phyloP scores from a whole-genome alignment of 2,329 filamentous ascomycete species.

The Calonectria pauciramosa region DNA sequence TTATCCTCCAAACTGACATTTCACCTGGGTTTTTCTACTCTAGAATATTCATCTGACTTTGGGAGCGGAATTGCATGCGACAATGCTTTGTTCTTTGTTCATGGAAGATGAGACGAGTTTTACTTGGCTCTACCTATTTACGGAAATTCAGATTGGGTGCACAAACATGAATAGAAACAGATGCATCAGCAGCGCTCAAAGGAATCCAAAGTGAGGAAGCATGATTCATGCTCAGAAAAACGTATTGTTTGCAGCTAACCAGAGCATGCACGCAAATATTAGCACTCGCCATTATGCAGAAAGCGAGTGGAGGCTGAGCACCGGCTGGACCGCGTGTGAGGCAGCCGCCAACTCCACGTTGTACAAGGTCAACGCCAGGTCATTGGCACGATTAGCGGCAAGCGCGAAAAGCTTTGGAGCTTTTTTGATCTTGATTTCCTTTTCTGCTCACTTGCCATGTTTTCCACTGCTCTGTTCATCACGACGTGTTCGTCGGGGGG shows the following conservation, averaged over 20 bases:
- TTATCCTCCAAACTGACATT: neutral
- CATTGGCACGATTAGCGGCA: neutral
- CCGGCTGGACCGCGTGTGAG: neutral
- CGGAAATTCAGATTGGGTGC: neutral
- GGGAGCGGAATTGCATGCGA: neutral
- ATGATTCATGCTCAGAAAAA: too few species aligned
- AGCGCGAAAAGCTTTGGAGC: neutral
- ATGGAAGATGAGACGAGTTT: neutral
- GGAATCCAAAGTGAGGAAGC: neutral
- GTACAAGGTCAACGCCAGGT: neutral
- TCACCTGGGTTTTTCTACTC: neutral
- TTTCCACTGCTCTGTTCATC: neutral
- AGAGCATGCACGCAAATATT: neutral
- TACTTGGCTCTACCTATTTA: neutral
- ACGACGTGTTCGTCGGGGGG: neutral
- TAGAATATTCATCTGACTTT: neutral
- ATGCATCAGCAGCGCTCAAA: neutral
- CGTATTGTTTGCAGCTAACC: neutral
- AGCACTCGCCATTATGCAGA: neutral
- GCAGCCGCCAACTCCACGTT: neutral
- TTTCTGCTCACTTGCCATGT: neutral
- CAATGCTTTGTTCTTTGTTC: neutral
- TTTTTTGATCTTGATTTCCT: neutral
- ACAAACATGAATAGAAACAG: neutral
- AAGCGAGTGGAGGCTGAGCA: neutral